Base-by-base conservation (phyloP, 129 eudicot species). In the Centaurea solstitialis region DNA sequence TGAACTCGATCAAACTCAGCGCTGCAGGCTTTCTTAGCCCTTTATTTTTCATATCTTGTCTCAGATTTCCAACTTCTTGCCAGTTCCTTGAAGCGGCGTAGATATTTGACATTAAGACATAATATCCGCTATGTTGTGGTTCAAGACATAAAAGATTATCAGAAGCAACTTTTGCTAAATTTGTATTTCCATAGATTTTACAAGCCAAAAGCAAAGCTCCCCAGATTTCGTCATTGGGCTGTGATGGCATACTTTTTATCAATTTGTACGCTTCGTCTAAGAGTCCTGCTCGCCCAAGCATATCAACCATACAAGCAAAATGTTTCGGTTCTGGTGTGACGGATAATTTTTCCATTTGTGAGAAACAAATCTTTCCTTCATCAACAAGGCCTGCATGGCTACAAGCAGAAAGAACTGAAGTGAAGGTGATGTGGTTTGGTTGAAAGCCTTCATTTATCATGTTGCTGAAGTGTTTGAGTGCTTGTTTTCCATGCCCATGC, bases 271-370 rank as follows among this genome's bases (percentile, higher is more conserved):
- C 97, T 88, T 91, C 95, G 41, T 91, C 86, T 20, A 91, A 75
- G 39, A 86, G 82, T 59, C 98, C 95, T 13, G 83, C 86, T 78
- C 87, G 80, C 11, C 97, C 97, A 24, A 89, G 90, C 82, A 94
- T 93, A 89, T 94, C 98, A 39, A 94, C 93, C 98, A 91, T 94
- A 73, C 97, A 90, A 3, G 93, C 90, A n/a, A 75, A 91, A 83
- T 91, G 97, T 80, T 88, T 89, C 9, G 78, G 70, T 33, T 76
- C 85, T 17, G 86, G 87, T 64, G 39, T 37, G 13, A 89, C 77
- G 11, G 20, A 20, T 2, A 77, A 83, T 50, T 9, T 78, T 85
- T 80, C 88, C 90, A 85, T 74, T 24, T 82, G 76, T 67, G 78
- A 72, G 70, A 83, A 83, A 59, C 82, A 83, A 9, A 71, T 41